phyloP scores from a whole-genome alignment of 108 stramenopile genomes.

The Cyclotella atomus region DNA sequence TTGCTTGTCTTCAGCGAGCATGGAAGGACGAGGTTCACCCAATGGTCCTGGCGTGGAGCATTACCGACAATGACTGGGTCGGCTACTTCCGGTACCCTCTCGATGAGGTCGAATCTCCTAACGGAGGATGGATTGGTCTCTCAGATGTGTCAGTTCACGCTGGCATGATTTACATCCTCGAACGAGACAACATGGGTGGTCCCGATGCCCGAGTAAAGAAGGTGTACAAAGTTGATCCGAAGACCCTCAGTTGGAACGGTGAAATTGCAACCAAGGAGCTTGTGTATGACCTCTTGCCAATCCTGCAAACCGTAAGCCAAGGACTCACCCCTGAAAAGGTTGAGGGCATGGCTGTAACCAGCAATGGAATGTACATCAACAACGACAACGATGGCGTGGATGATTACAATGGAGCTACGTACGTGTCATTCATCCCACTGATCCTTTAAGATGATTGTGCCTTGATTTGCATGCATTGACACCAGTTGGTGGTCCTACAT shows the following conservation, averaged over 20 bases:
- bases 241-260: constrained; percentile 32
- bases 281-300: constrained; percentile 48
- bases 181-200: constrained; percentile 79
- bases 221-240: constrained; percentile 61
- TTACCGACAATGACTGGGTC: constrained; percentile 2
- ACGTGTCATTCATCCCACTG: neutral
- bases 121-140: constrained; percentile 82
- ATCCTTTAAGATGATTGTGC: no score
- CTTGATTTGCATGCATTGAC: no score
- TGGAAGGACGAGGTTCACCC: constrained; percentile 49
- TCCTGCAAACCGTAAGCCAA: constrained; percentile 15
- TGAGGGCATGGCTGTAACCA: constrained; percentile 64
- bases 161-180: constrained; percentile 61
- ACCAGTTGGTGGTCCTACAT: no score
- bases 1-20: constrained; percentile 67
- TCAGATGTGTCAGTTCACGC: constrained; percentile 62
- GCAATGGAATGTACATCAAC: constrained; percentile 59
- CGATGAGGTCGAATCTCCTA: constrained; percentile 54
- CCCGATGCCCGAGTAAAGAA: constrained; percentile 71
- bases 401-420: constrained; percentile 57
- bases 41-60: constrained; percentile 56
- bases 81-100: constrained; percentile 69
- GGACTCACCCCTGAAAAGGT: constrained; percentile 61
- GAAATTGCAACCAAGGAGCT: constrained; percentile 48
- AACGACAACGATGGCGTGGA: constrained; percentile 83